Evolutionary conservation across 805 yeast genomes (phyloP).

Genomic region (Saccharomyces paradoxus): DNA sequence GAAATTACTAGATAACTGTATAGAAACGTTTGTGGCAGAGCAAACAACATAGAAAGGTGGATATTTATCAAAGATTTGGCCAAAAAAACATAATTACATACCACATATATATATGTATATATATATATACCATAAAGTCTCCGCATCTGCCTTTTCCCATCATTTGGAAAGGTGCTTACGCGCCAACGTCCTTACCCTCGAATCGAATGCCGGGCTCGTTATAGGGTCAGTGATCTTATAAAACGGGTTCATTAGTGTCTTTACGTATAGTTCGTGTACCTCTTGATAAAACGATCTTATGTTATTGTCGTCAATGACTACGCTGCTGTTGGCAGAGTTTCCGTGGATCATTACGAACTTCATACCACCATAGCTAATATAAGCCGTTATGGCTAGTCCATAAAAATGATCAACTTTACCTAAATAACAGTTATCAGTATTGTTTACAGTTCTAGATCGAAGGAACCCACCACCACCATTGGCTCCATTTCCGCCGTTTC

Average conservation of each 20-base stretch:
- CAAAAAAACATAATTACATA: background rate
- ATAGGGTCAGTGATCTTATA: constrained; percentile 71
- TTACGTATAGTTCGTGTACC: constrained; percentile 79
- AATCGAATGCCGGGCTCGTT: constrained; percentile 64
- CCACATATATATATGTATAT: background rate
- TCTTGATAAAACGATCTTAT: constrained; percentile 80
- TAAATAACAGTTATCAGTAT: constrained; percentile 38
- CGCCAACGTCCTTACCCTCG: constrained; percentile 61
- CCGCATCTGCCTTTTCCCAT: background rate
- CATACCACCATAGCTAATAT: constrained; percentile 78
- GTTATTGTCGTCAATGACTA: constrained; percentile 49
- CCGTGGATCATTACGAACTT: constrained; percentile 71
- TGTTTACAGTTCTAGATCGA: constrained; percentile 18
- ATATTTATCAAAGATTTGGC: background rate
- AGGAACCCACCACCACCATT: constrained; percentile 18
- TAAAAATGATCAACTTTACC: constrained; percentile 81
- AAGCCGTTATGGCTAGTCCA: constrained; percentile 75
- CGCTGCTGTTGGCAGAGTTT: constrained; percentile 27
- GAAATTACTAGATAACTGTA: constrained; percentile 16
- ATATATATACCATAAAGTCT: background rate
- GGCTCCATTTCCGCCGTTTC: constrained; percentile 1
- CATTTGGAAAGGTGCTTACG: constrained; percentile 45
- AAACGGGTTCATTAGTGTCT: constrained; percentile 79
- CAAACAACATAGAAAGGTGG: background rate
- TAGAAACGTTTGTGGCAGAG: constrained; percentile 15